phyloP scores from a whole-genome alignment of 331 rosid species.

The Malus hybrid region DNA sequence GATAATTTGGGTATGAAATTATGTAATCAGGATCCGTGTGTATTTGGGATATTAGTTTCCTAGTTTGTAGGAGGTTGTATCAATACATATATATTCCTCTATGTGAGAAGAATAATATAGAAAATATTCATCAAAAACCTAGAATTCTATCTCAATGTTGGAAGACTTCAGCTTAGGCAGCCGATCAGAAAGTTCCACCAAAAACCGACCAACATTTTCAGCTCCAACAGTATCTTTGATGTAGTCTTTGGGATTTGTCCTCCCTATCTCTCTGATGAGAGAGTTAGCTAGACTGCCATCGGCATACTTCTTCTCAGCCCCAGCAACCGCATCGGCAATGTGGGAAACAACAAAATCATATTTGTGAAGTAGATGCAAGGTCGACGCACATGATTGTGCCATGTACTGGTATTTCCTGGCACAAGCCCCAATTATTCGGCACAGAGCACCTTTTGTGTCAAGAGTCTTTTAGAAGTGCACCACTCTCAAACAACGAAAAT shows the following conservation, averaged over 20 bases:
- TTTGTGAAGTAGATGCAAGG: conserved; percentile 85
- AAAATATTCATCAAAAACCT: no score
- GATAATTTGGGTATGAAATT: no score
- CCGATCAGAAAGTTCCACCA: conserved; percentile 88
- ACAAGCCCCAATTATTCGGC: conserved; percentile 84
- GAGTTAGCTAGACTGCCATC: conserved; percentile 81
- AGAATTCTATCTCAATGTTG: no score
- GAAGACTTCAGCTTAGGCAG: conserved; percentile 76
- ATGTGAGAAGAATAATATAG: no score
- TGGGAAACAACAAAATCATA: conserved; percentile 82
- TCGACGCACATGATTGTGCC: conserved; percentile 83
- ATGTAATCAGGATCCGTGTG: no score
- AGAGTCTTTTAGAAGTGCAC: conserved; percentile 51
- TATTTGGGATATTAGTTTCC: no score
- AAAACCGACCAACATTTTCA: conserved; percentile 84
- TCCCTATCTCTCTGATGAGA: conserved; percentile 83
- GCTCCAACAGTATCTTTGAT: conserved; percentile 84
- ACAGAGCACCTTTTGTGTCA: conserved; percentile 70
- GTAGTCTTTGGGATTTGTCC: conserved; percentile 84
- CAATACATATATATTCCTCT: no score
- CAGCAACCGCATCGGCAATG: conserved; percentile 78
- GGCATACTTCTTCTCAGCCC: conserved; percentile 73
- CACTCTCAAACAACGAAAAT: conserved; percentile 77
- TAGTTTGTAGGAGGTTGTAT: no score
- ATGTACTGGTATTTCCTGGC: conserved; percentile 81